Evolutionary conservation across 345 rosid genomes (phyloP), one percentile per base, ranked within the genome.

Genomic region (Linum usitatissimum): DNA sequence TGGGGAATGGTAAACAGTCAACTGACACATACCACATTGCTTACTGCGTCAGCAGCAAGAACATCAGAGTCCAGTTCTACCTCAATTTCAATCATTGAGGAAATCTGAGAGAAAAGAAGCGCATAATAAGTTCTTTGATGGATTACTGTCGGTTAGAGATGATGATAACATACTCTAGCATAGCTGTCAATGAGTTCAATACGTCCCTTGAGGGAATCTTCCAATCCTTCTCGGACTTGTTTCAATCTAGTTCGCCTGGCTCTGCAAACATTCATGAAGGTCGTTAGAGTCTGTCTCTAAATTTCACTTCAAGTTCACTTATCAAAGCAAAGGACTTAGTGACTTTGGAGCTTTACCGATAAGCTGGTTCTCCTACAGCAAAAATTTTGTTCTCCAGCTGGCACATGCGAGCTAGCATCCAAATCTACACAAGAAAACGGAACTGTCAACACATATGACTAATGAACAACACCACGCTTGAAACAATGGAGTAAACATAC

Each of bases 1-100:
- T 10, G 31, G 23, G 45, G 59, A 55, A 66, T 40, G 53, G 39
- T 67, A 62, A 40, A 8, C n/a, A 31, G 12, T 55, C 40, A 48
- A 40, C 58, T 19, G 28, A 39, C 68, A 77, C 96, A 45, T 36
- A 93, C 99, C 64, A 78, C 75, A 74, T 78, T 81, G 88, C 82
- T 74, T 36, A 73, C 90, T 73, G 91, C 84, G 78, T 93, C 96
- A 5, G 97, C 99, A 73, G 96, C 96, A 69, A 93, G 86, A 77
- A 93, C 99, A 73, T 90, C 91, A 18, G 76, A 81, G 77, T 87
- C 96, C 96, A 93, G 78, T 76, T 90, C 96, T 60, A 93, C 87
- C 75, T 93, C 97, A 30, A 93, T 87, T 80, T 90, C 97, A 70
- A 93, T 90, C 96, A 93, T 93, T n/a, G 91, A 93, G 65, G 97